Conservation (phyloP, 306 rosid species). For the Adenanthera pavonina region DNA sequence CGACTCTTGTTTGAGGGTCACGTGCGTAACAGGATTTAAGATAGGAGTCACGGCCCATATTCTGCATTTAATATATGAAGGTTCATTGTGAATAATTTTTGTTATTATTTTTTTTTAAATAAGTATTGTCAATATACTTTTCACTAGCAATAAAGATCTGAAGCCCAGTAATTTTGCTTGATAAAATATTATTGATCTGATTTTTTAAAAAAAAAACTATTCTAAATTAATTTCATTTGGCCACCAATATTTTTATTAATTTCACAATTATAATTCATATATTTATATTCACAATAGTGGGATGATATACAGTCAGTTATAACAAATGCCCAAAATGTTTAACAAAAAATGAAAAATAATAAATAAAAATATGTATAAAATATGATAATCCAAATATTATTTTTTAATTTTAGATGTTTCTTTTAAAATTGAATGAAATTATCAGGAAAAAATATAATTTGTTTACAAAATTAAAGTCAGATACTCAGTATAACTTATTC, state of each 20-base stretch:
- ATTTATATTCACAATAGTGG: no score
- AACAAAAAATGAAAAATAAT: neutral
- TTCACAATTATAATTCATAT: no score
- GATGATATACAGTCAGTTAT: no score
- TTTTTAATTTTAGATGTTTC: neutral
- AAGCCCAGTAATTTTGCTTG: neutral
- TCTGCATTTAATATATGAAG: neutral
- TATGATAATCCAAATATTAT: no score
- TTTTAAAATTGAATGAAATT: neutral
- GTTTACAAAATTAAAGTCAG: neutral
- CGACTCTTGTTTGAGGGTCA: conserved; percentile 48
- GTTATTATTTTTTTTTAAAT: neutral
- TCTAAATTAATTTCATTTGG: neutral
- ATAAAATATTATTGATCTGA: no score
- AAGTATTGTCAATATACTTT: neutral
- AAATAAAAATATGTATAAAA: neutral
- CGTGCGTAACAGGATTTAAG: conserved; percentile 38
- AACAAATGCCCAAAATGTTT: no score
- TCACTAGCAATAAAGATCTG: neutral
- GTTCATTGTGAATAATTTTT: neutral
- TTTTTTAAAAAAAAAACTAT: no score
- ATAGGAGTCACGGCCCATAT: conserved; percentile 18
- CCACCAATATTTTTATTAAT: neutral
- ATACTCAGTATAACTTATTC: no score
- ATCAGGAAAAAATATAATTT: neutral